Evolutionary conservation across 768 basidiomycete genomes (phyloP).

Genomic region (Macrolepiota fuliginosa): DNA sequence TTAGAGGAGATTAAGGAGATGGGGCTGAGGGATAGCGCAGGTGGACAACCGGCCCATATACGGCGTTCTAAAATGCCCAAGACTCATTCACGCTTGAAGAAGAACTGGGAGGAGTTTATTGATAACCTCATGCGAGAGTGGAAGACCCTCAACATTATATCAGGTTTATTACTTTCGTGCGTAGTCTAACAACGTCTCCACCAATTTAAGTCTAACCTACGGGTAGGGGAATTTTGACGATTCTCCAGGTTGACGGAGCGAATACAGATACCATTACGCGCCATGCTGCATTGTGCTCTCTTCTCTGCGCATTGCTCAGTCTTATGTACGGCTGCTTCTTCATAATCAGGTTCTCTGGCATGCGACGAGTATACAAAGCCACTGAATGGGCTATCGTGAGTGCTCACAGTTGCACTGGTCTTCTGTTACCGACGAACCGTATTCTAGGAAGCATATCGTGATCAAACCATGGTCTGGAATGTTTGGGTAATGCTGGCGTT

Average conservation of each 20-base stretch:
- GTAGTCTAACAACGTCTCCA: not conserved
- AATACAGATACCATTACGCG: constrained; percentile 50
- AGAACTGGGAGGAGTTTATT: constrained; percentile 15
- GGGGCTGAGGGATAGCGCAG: constrained; percentile 28
- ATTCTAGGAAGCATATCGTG: constrained; percentile 45
- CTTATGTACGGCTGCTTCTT: constrained; percentile 61
- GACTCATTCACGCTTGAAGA: constrained; percentile 18
- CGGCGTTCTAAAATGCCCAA: constrained; percentile 13
- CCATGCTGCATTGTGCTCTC: constrained; percentile 50
- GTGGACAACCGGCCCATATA: not conserved
- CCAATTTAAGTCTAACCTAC: not conserved
- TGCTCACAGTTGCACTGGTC: not conserved
- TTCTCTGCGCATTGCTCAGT: constrained; percentile 58
- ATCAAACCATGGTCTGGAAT: constrained; percentile 43
- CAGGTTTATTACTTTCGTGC: constrained; percentile 13
- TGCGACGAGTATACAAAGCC: constrained; percentile 60
- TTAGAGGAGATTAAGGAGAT: constrained; percentile 51
- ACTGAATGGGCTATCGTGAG: constrained; percentile 56
- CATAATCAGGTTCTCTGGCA: constrained; percentile 59
- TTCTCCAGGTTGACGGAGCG: constrained; percentile 33
- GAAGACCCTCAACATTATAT: constrained; percentile 17
- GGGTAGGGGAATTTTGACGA: constrained; percentile 27
- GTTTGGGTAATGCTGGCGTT: constrained; percentile 40
- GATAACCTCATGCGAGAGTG: constrained; percentile 16
- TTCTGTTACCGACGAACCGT: not conserved